Evolutionary conservation across 2,329 filamentous ascomycete species (phyloP).

Genomic region (Fusarium cyanostomum): DNA sequence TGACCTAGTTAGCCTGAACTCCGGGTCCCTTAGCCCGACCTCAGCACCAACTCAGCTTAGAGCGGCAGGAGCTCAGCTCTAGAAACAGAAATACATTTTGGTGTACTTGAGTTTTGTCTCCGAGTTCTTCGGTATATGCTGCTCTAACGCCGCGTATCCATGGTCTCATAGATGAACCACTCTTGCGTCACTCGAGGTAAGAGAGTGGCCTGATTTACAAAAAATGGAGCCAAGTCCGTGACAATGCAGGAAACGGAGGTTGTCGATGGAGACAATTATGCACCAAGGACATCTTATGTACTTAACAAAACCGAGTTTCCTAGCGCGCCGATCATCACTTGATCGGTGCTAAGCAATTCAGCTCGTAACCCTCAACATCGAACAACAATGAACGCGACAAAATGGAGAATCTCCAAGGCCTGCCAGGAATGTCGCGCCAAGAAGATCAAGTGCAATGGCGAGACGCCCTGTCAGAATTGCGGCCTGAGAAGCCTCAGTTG

Average conservation of each 20-base stretch:
- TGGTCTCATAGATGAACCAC: not conserved
- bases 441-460: slow-evolving; percentile 48
- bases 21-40: no score
- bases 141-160: no score
- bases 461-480: slow-evolving; percentile 45
- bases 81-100: no score
- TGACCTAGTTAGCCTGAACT: no score
- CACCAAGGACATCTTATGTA: slow-evolving; percentile 33
- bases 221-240: slow-evolving; percentile 1
- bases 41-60: no score
- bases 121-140: no score
- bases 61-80: no score
- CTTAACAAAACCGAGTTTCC: slow-evolving; percentile 26
- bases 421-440: slow-evolving; percentile 47
- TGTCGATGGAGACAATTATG: slow-evolving; percentile 11
- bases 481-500: slow-evolving; percentile 40
- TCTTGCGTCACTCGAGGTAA: slow-evolving; percentile 1
- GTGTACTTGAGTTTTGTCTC: no score
- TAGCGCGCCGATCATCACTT: slow-evolving; percentile 23
- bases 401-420: slow-evolving; percentile 48
- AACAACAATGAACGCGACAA: slow-evolving; percentile 41
- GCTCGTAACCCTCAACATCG: slow-evolving; percentile 8
- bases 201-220: slow-evolving; percentile 1
- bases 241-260: not conserved
- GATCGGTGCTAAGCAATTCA: slow-evolving; percentile 28